These are phyloP conservation scores for Talaromyces adpressus DNA, from an alignment of 495 filamentous ascomycete genomes.

Conservation along the genomic window DNA sequence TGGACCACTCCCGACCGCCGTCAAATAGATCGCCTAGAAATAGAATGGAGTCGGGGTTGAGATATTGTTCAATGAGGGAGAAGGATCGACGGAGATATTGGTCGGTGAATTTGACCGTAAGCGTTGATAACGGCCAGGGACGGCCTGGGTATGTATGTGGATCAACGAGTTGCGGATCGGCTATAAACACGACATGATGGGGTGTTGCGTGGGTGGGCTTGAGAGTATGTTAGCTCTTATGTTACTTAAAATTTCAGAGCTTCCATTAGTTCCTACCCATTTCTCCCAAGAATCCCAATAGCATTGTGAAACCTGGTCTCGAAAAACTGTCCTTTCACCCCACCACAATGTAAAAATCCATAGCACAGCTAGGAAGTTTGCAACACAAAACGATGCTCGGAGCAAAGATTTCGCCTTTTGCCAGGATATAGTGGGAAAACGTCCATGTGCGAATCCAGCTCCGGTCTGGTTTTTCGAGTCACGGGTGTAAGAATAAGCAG, in stretches of 20 bases:
- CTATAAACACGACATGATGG: constrained; percentile 80
- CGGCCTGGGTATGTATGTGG: constrained; percentile 93
- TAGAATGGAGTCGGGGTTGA: constrained; percentile 74
- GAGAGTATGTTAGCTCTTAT: background rate
- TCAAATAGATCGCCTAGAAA: constrained; percentile 97
- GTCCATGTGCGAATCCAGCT: constrained; percentile 5
- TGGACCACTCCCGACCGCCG: constrained; percentile 92
- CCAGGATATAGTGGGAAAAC: constrained; percentile 11
- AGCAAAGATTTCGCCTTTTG: constrained; percentile 9
- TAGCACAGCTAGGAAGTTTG: constrained; percentile 56
- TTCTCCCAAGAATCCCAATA: constrained; percentile 82
- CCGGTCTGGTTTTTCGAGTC: background rate
- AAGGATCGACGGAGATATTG: constrained; percentile 81
- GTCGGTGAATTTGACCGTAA: constrained; percentile 80
- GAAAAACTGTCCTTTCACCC: constrained; percentile 79
- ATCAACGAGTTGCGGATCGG: constrained; percentile 97
- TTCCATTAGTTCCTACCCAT: constrained; percentile 60
- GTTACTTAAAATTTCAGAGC: background rate
- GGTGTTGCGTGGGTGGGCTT: constrained; percentile 72
- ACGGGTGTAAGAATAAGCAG: constrained; percentile 19
- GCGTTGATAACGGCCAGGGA: constrained; percentile 75
- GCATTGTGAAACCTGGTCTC: constrained; percentile 60
- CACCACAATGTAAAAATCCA: constrained; percentile 81
- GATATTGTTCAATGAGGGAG: constrained; percentile 54
- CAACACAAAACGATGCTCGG: constrained; percentile 43